Conservation (phyloP, 2,329 filamentous ascomycete species). For the Botrytis pseudocinerea region DNA sequence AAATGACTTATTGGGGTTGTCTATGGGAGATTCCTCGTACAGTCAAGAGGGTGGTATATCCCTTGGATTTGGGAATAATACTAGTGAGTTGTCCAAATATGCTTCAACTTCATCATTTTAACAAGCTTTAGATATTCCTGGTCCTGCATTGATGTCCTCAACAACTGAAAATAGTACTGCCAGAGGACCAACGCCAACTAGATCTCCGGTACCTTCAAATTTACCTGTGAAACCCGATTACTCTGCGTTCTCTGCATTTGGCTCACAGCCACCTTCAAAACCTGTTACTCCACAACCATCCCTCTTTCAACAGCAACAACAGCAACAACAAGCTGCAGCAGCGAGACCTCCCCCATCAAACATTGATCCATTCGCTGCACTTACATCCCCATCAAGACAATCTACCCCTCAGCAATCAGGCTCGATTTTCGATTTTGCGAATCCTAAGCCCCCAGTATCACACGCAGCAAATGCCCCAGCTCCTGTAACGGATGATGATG, state of each 20-base stretch:
- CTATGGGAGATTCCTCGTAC: slow-evolving; percentile 64
- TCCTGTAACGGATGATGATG: slow-evolving; percentile 70
- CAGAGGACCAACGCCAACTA: slow-evolving; percentile 49
- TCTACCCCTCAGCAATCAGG: slow-evolving; percentile 54
- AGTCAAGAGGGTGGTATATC: slow-evolving; percentile 80
- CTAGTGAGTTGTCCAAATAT: slow-evolving; percentile 50
- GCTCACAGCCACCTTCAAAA: slow-evolving; percentile 51
- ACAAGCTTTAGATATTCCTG: slow-evolving; percentile 58
- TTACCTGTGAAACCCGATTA: slow-evolving; percentile 43
- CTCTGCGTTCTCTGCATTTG: slow-evolving; percentile 57
- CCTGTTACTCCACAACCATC: slow-evolving; percentile 55
- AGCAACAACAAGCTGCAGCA: slow-evolving; percentile 40
- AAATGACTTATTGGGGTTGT: slow-evolving; percentile 87
- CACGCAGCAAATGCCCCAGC: slow-evolving; percentile 42
- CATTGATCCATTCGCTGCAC: slow-evolving; percentile 57
- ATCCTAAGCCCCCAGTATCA: slow-evolving; percentile 42
- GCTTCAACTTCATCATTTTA: slow-evolving; percentile 7
- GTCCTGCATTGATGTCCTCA: slow-evolving; percentile 62
- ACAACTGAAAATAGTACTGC: slow-evolving; percentile 62
- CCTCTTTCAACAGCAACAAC: slow-evolving; percentile 46
- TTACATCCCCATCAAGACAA: slow-evolving; percentile 48
- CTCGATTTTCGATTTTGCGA: slow-evolving; percentile 46
- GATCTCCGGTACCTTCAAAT: slow-evolving; percentile 32
- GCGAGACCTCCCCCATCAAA: slow-evolving; percentile 46
- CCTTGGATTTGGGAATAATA: slow-evolving; percentile 72